Conservation (phyloP, 495 filamentous ascomycete species). For the Aspergillus conjunctus region DNA sequence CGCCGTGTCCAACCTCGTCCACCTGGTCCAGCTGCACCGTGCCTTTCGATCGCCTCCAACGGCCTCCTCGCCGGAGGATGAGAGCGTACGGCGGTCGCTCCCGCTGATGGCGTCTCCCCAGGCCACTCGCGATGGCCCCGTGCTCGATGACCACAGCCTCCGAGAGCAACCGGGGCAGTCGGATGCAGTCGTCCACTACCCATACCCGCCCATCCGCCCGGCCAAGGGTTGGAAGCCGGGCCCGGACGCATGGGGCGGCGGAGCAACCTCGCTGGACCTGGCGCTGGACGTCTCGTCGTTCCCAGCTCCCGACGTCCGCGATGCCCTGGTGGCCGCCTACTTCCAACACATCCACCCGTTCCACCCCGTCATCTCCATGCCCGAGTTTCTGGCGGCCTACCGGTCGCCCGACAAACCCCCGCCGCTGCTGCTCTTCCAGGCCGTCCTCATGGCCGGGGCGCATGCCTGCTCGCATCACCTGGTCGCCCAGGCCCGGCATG, state of each 20-base stretch:
- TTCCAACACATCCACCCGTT: conserved; percentile 16
- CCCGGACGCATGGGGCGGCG: not conserved
- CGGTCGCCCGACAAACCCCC: conserved; percentile 12
- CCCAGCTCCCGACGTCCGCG: conserved; percentile 8
- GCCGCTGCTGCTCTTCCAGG: conserved; percentile 25
- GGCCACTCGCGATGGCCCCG: no score
- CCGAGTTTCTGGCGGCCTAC: conserved; percentile 14
- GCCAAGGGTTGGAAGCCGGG: conserved; percentile 15
- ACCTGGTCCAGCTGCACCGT: conserved; percentile 20
- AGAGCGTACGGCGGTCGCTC: no score
- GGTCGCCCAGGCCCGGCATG: conserved; percentile 13
- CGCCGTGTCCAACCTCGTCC: conserved; percentile 22
- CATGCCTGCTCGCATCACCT: conserved; percentile 16
- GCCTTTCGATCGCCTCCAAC: not conserved
- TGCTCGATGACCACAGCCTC: no score
- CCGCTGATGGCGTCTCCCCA: no score
- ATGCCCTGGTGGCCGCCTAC: conserved; percentile 17
- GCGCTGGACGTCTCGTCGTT: not conserved
- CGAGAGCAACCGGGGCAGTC: no score
- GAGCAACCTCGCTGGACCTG: not conserved
- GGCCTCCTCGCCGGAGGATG: no score
- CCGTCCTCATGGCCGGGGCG: conserved; percentile 23
- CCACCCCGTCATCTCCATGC: conserved; percentile 10
- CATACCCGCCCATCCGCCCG: conserved; percentile 20
- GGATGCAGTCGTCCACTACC: conserved; percentile 8